Conservation (phyloP, 345 rosid species). For the Populus ilicifolia region DNA sequence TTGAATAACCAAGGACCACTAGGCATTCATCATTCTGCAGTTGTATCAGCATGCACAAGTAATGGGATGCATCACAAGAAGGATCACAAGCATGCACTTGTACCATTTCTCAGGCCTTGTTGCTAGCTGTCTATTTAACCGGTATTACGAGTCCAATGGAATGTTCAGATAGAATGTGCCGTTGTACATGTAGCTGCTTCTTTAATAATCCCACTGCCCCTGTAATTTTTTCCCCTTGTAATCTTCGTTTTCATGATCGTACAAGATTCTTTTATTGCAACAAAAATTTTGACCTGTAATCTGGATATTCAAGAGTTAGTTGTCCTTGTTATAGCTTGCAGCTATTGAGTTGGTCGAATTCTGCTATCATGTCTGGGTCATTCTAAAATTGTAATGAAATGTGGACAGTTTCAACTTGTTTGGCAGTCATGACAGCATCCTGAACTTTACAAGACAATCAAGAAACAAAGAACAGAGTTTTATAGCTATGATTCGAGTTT, state of each 20-base stretch:
- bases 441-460: background rate
- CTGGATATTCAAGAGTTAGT: background rate
- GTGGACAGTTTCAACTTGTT: background rate
- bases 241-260: constrained; percentile 4
- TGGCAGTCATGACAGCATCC: background rate
- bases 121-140: constrained; percentile 1
- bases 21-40: constrained; percentile 15
- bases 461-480: background rate
- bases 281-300: constrained; percentile 3
- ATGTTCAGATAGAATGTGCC: constrained; percentile 8
- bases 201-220: background rate
- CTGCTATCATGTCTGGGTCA: background rate
- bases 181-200: constrained; percentile 19
- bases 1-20: constrained; percentile 23
- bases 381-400: background rate
- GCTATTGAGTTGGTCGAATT: background rate
- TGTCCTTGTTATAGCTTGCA: background rate
- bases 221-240: background rate
- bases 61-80: constrained; percentile 10
- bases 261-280: background rate
- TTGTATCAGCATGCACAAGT: constrained; percentile 14
- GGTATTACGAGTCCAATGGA: constrained; percentile 3
- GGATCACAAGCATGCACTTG: constrained; percentile 8
- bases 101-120: background rate
- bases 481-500: background rate